Evolutionary conservation across 129 eudicot species (phyloP).

Genomic region (Rutidosis leptorrhynchoides): DNA sequence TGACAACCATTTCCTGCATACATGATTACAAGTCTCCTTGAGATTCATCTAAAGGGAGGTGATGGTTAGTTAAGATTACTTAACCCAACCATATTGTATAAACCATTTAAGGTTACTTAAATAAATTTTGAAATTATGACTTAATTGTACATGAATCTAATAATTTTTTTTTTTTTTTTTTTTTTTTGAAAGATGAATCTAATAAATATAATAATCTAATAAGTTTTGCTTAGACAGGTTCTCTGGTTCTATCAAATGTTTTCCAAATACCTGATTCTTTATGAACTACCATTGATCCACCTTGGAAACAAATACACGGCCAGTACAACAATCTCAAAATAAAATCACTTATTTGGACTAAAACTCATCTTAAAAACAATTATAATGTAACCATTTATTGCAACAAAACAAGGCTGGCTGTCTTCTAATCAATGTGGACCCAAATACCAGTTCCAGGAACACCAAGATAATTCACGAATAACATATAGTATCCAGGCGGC

Average conservation of each 20-base stretch:
- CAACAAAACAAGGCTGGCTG: constrained; percentile 1
- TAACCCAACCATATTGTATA: too few species aligned
- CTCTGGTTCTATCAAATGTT: too few species aligned
- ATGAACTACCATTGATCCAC: background rate
- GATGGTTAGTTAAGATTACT: too few species aligned
- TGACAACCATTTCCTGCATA: background rate
- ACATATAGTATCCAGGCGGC: constrained; percentile 73
- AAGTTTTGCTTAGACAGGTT: too few species aligned
- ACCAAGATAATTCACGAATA: constrained; percentile 51
- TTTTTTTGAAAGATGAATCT: too few species aligned
- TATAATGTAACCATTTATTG: background rate
- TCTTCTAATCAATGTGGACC: constrained; percentile 42
- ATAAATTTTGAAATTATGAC: too few species aligned
- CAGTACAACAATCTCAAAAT: background rate
- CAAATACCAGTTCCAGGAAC: constrained; percentile 66
- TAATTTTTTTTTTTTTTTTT: too few species aligned
- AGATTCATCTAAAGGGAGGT: background rate
- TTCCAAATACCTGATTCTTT: too few species aligned
- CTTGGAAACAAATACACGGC: background rate
- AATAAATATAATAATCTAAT: too few species aligned
- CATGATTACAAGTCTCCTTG: background rate
- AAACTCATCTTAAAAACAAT: background rate
- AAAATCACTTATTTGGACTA: background rate
- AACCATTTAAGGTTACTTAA: too few species aligned
- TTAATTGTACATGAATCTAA: too few species aligned